Conservation (phyloP, 2,329 filamentous ascomycete species). For the Talaromyces funiculosus region DNA sequence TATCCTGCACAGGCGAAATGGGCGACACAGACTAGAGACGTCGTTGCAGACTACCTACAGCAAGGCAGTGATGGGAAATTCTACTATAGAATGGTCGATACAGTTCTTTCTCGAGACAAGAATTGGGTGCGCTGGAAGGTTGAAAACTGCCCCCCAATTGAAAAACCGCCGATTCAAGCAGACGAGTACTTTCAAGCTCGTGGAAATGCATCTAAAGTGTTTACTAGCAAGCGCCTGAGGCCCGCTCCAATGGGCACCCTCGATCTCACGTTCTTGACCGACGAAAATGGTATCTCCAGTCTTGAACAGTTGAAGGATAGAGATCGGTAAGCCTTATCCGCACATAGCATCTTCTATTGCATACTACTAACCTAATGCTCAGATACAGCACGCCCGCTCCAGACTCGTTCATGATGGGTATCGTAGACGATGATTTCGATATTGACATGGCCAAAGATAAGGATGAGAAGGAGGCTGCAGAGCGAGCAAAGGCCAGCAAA, state of each 20-base stretch:
- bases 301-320: conserved; percentile 65
- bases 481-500: conserved; percentile 75
- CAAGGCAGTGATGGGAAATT: conserved; percentile 78
- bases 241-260: conserved; percentile 65
- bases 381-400: conserved; percentile 66
- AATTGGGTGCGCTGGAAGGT: conserved; percentile 99
- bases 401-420: conserved; percentile 64
- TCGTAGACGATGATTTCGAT: conserved; percentile 76
- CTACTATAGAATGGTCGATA: conserved; percentile 95
- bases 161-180: conserved; percentile 64
- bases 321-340: conserved; percentile 40
- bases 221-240: conserved; percentile 65
- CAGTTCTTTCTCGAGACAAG: conserved; percentile 89
- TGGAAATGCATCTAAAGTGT: conserved; percentile 58
- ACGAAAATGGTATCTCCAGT: conserved; percentile 55
- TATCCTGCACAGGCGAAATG: conserved; percentile 63
- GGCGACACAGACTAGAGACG: conserved; percentile 69
- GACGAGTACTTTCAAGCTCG: conserved; percentile 66
- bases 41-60: conserved; percentile 77
- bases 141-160: conserved; percentile 83
- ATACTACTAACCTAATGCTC: conserved; percentile 17
- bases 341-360: neutral
- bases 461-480: conserved; percentile 54
- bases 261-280: conserved; percentile 71
- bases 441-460: conserved; percentile 70